Percentiles rank a stretch among this genome's conserved stretches.
phyloP scores from a whole-genome alignment of 306 rosid species.

The Abrus pulchellus region DNA sequence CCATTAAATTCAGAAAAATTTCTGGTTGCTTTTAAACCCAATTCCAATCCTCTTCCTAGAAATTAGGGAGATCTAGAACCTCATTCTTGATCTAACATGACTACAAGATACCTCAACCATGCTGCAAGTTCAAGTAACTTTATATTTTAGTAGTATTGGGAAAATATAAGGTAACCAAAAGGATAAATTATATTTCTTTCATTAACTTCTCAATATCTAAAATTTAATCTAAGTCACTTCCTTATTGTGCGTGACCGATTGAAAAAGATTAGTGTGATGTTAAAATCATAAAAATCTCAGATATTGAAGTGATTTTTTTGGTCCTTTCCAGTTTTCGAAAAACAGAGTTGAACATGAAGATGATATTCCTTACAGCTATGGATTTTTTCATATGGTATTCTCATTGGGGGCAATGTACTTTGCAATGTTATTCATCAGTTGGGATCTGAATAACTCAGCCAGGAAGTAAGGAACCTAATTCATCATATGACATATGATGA shows the following conservation, averaged over 20 bases:
- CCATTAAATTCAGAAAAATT: neutral
- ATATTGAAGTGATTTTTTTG: conserved; percentile 18
- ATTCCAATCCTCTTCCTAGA: neutral
- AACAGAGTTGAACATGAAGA: conserved; percentile 62
- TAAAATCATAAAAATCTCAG: conserved; percentile 3
- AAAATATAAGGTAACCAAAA: neutral
- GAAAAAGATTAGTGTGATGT: neutral
- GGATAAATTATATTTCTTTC: neutral
- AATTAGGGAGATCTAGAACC: neutral
- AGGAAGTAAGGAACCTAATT: conserved; percentile 58
- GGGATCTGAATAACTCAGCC: conserved; percentile 87
- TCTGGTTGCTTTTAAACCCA: conserved; percentile 7
- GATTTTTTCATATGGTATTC: conserved; percentile 83
- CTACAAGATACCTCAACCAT: neutral
- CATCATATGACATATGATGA: neutral
- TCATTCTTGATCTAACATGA: neutral
- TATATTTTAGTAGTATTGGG: neutral
- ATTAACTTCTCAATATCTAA: neutral
- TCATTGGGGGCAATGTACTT: conserved; percentile 93
- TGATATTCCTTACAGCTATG: conserved; percentile 79
- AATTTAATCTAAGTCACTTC: conserved; percentile 8
- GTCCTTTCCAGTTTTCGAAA: conserved; percentile 64
- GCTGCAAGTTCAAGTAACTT: neutral
- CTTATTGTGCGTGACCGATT: neutral
- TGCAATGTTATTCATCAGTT: conserved; percentile 91